Evolutionary conservation across 306 rosid species (phyloP).

Genomic region (Pyrus pyrifolia): DNA sequence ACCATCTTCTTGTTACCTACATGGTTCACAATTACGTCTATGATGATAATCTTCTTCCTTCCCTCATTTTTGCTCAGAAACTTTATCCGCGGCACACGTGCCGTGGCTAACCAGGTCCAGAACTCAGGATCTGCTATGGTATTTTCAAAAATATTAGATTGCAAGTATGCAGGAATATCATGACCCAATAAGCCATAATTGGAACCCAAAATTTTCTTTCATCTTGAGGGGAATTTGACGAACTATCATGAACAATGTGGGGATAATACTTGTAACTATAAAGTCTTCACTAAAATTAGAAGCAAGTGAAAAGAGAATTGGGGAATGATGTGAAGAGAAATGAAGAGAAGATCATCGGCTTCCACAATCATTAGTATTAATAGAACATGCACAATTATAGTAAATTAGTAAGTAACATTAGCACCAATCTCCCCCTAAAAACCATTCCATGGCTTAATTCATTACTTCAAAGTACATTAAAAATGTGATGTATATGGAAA

Average conservation of each 20-base stretch:
- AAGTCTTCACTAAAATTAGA: not conserved
- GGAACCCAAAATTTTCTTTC: not conserved
- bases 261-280: not conserved
- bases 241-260: not conserved
- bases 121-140: not conserved
- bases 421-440: not conserved
- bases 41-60: too few species aligned
- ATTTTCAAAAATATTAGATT: too few species aligned
- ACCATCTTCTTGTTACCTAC: too few species aligned
- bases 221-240: not conserved
- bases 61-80: too few species aligned
- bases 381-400: not conserved
- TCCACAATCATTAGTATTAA: not conserved
- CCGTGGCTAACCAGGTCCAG: not conserved
- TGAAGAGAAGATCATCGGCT: not conserved
- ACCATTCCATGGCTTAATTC: not conserved
- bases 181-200: too few species aligned
- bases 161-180: too few species aligned
- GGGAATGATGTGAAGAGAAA: not conserved
- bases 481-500: not conserved
- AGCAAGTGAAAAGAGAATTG: not conserved
- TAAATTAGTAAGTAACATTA: not conserved
- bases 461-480: not conserved
- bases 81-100: not conserved
- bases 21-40: too few species aligned